Evolutionary conservation across 73 alveolate species (phyloP), one percentile per base, ranked within the genome.

Genomic region (Paramecium biaurelia): DNA sequence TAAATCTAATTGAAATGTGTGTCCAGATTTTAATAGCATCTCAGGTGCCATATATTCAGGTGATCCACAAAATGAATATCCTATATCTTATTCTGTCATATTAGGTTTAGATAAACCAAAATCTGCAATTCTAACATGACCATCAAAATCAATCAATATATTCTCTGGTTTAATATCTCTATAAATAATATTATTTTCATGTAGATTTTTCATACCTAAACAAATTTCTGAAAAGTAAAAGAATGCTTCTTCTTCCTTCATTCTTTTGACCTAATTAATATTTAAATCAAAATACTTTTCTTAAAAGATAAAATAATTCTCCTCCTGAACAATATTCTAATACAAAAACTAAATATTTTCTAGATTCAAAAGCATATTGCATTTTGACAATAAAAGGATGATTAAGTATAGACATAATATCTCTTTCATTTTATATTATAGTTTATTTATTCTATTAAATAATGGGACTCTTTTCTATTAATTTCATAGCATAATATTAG

Each of bases 301-400:
- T 43, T 53, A 79, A 79, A n/a, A 79, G 72, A 24, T 79, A 79
- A 79, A 79, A 79, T 28, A 79, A 79, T 26, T 79, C 90, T 9
- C 99, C 99, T 24, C 97, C 96, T 14, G 98, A 96, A 84, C 98
- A 95, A 82, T 94, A 95, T 84, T 97, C 99, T 84, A 97, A 90
- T 56, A 97, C 93, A 92, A 97, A 94, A 92, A 93, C 96, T 14
- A 97, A 93, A 56, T 97, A 93, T 76, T 95, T 93, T 10, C 93
- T 93, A 5, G 97, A 94, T 92, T 97, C 98, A 86, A 97, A 97
- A 5, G 99, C 96, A 88, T 95, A 97, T 67, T 96, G 93, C 70
- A 96, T 41, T 92, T 95, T 95, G n/a, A 97, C 95, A 56, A 97
- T 96, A 87, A 96, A 97, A 23, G 99, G 99, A 85, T 95, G 97